phyloP scores from a whole-genome alignment of 2,329 filamentous ascomycete genomes.

The Rachicladosporium sp. region DNA sequence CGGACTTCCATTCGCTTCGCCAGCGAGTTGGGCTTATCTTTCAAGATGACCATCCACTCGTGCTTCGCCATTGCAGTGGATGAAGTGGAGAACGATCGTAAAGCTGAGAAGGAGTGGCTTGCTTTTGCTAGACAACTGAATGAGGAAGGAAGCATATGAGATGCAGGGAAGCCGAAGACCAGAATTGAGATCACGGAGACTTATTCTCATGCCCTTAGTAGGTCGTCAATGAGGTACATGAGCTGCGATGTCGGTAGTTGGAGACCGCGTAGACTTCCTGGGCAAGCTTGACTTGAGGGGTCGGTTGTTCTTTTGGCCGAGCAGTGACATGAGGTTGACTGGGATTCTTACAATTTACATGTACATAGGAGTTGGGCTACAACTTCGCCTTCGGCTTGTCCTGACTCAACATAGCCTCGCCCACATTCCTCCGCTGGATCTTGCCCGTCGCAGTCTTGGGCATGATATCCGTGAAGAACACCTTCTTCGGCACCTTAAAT shows the following conservation, averaged over 20 bases:
- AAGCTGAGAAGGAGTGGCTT: too few relatives aligned
- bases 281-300: too few relatives aligned
- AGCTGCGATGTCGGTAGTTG: slow-evolving; percentile 7
- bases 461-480: slow-evolving; percentile 7
- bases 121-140: too few relatives aligned
- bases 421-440: slow-evolving; percentile 2
- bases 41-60: slow-evolving; percentile 41
- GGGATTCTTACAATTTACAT: too few relatives aligned
- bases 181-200: too few relatives aligned
- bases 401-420: neutral
- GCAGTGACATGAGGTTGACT: too few relatives aligned
- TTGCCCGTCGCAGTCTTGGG: slow-evolving; percentile 8
- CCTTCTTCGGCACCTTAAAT: slow-evolving; percentile 38
- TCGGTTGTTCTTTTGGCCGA: too few relatives aligned
- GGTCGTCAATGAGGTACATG: too few relatives aligned
- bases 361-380: too few relatives aligned
- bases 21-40: slow-evolving; percentile 31
- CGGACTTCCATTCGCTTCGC: slow-evolving; percentile 32
- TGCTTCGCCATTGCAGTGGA: slow-evolving; percentile 23
- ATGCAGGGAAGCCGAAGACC: too few relatives aligned
- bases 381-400: neutral
- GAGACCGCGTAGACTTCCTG: neutral
- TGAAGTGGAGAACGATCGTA: slow-evolving; percentile 12
- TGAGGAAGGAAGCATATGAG: too few relatives aligned
- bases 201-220: too few relatives aligned